Conservation (phyloP, 2,329 filamentous ascomycete genomes). For the Ascomycota sp. region DNA sequence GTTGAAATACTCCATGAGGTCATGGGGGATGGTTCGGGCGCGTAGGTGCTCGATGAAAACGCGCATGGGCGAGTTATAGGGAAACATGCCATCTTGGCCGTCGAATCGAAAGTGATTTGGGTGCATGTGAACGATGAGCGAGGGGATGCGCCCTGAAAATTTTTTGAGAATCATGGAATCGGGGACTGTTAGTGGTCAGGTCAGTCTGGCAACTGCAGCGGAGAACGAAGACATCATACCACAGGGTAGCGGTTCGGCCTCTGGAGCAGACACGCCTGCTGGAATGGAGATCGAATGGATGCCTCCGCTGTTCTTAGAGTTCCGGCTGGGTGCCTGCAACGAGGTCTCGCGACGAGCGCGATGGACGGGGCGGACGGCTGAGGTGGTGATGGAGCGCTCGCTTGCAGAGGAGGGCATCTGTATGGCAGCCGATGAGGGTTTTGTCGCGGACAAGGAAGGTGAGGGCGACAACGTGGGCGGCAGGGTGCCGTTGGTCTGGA, state of each 20-base stretch:
- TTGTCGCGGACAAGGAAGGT: conserved; percentile 34
- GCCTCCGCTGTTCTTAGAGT: conserved; percentile 29
- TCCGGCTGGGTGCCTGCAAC: conserved; percentile 21
- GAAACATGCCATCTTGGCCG: conserved; percentile 78
- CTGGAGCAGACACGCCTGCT: conserved; percentile 18
- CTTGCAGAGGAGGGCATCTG: conserved; percentile 14
- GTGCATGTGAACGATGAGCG: conserved; percentile 71
- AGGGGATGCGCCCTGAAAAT: conserved; percentile 55
- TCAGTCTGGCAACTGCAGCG: background rate
- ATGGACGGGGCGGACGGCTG: conserved; percentile 28
- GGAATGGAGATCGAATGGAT: conserved; percentile 26
- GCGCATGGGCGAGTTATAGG: conserved; percentile 83
- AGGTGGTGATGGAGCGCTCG: conserved; percentile 17
- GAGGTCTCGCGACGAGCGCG: conserved; percentile 37
- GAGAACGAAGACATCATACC: conserved; percentile 14
- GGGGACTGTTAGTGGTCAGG: conserved; percentile 38
- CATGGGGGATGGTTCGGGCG: conserved; percentile 64
- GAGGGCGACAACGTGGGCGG: conserved; percentile 39
- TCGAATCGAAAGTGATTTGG: conserved; percentile 80
- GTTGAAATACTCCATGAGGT: conserved; percentile 63
- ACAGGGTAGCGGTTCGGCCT: conserved; percentile 29
- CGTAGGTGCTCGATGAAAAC: conserved; percentile 59
- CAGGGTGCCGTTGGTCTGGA: conserved; percentile 43
- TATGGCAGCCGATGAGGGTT: conserved; percentile 25
- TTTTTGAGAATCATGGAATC: conserved; percentile 67